Evolutionary conservation across 2,329 filamentous ascomycete species (phyloP).

Genomic region (Mollisia scopiformis): DNA sequence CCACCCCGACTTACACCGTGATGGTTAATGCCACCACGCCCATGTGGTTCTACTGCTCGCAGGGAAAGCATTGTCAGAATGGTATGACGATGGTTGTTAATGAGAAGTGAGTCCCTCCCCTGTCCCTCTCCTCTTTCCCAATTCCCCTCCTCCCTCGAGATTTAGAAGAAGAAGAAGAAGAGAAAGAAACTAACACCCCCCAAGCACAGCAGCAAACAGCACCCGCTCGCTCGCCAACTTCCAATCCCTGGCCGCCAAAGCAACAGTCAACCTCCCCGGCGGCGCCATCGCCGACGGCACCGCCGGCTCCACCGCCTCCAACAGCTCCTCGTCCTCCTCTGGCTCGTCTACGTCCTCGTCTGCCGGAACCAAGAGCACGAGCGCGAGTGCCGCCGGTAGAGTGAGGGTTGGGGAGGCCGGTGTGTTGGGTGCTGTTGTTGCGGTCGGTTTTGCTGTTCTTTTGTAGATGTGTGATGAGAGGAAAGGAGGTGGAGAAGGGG

Average conservation of each 20-base stretch:
- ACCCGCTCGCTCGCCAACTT: constrained; percentile 51
- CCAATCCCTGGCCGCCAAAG: constrained; percentile 39
- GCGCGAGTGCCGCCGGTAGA: not conserved
- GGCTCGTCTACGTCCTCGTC: not conserved
- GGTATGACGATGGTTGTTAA: constrained; percentile 47
- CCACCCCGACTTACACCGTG: constrained; percentile 71
- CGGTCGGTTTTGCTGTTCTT: not conserved
- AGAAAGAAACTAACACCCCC: constrained; percentile 16
- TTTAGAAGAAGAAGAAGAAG: constrained; percentile 6
- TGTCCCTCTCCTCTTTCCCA: not conserved
- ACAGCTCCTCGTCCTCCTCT: constrained; percentile 12
- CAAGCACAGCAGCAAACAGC: constrained; percentile 47
- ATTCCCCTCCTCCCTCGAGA: not conserved
- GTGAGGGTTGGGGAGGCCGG: not conserved
- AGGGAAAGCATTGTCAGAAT: constrained; percentile 71
- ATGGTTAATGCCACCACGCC: constrained; percentile 70
- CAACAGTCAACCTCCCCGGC: constrained; percentile 45
- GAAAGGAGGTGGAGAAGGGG: not conserved
- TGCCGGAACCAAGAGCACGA: constrained; percentile 6
- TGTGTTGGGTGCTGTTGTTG: constrained; percentile 1
- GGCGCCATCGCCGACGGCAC: constrained; percentile 10
- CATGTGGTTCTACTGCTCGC: constrained; percentile 80
- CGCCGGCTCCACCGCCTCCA: not conserved
- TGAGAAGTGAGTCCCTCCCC: constrained; percentile 49
- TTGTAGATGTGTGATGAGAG: not conserved